A percentile compares a stretch with the other conserved stretches of the same genome.
phyloP scores from a whole-genome alignment of 2,329 filamentous ascomycete species.

The Paraphaeosphaeria minitans region DNA sequence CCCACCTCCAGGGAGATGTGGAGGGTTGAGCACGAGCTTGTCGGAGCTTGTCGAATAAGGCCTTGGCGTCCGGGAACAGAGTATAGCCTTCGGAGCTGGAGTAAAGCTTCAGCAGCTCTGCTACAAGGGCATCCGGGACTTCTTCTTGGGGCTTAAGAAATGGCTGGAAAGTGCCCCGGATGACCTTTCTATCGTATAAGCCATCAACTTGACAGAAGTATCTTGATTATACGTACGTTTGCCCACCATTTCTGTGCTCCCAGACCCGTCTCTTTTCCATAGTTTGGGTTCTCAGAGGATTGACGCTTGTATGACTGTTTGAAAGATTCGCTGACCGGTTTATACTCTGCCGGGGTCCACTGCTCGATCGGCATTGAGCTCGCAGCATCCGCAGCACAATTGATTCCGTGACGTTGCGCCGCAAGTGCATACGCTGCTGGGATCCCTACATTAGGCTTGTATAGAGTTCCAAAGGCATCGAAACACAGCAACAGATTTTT shows the following conservation, averaged over 20 bases:
- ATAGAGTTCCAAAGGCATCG: slow-evolving; percentile 70
- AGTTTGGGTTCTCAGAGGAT: slow-evolving; percentile 60
- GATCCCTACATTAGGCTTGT: slow-evolving; percentile 58
- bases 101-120: slow-evolving; percentile 59
- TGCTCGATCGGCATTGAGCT: slow-evolving; percentile 18
- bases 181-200: slow-evolving; percentile 53
- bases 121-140: slow-evolving; percentile 54
- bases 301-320: slow-evolving; percentile 56
- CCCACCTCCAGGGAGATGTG: slow-evolving; percentile 40
- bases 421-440: slow-evolving; percentile 60
- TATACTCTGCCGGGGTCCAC: slow-evolving; percentile 27
- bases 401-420: slow-evolving; percentile 58
- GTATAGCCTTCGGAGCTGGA: slow-evolving; percentile 59
- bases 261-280: slow-evolving; percentile 60
- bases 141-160: slow-evolving; percentile 35
- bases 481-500: slow-evolving; percentile 63
- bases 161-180: slow-evolving; percentile 53
- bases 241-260: slow-evolving; percentile 64
- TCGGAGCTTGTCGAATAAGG: slow-evolving; percentile 52
- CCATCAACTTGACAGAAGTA: background rate
- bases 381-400: slow-evolving; percentile 43
- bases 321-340: slow-evolving; percentile 39
- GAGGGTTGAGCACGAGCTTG: background rate
- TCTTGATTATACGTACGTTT: slow-evolving; percentile 51
- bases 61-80: slow-evolving; percentile 54